These are phyloP conservation scores for Litsea cubeba DNA, from an alignment of 164 flowering plant species.

Conservation along the genomic window DNA sequence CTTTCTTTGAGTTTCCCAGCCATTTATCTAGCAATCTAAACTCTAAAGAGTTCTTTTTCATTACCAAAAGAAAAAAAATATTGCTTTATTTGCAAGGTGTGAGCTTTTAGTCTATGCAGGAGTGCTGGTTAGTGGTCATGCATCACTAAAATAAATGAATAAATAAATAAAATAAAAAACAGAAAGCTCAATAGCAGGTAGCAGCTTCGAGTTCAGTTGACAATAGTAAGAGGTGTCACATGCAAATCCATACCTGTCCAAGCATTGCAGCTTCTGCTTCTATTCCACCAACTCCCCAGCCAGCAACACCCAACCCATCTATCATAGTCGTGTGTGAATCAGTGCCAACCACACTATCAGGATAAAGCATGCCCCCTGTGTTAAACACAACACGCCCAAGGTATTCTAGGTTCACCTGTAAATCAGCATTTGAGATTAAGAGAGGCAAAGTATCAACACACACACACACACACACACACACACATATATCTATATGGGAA, in stretches of 20 bases:
- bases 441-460: too few relatives aligned
- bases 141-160: too few relatives aligned
- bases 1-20: too few relatives aligned
- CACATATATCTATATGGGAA: too few relatives aligned
- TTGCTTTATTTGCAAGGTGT: neutral
- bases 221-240: neutral
- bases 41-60: too few relatives aligned
- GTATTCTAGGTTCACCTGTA: conserved; percentile 86
- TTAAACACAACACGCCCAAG: conserved; percentile 95
- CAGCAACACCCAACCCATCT: conserved; percentile 96
- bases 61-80: too few relatives aligned
- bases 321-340: conserved; percentile 98
- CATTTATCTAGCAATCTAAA: too few relatives aligned
- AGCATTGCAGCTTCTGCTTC: conserved; percentile 99
- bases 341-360: conserved; percentile 96
- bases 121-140: neutral
- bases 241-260: conserved; percentile 60
- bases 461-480: too few relatives aligned
- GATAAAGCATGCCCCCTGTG: conserved; percentile 75
- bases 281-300: conserved; percentile 98
- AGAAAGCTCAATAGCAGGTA: neutral
- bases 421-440: neutral
- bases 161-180: too few relatives aligned
- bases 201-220: neutral
- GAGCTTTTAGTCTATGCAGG: neutral